Base-by-base conservation (phyloP, 495 filamentous ascomycete species). In the Bacidia rubella region DNA sequence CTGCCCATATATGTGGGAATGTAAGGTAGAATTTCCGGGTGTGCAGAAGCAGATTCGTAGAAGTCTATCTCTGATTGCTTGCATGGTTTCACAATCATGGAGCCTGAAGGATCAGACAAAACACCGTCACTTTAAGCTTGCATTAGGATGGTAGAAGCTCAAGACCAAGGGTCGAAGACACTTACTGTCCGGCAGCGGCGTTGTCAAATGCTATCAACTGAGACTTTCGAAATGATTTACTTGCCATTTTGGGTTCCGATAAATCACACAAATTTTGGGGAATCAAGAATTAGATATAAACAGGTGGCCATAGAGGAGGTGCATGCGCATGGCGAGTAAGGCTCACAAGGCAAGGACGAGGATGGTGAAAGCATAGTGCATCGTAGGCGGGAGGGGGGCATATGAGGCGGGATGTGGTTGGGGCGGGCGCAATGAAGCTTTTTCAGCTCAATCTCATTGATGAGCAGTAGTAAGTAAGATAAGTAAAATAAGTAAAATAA, bases 161-260 rank as follows among this genome's bases (percentile, higher is more conserved):
- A 27, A 39, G 11, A 45, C 11, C 32, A 32, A 7, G 29, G 15
- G 7, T 35, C 29, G 15, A 7, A 35, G 29, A 2, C 22, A 83
- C 90, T 77, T 75, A 96, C 90, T 98, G 92, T 70, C 92, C 92
- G 51, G 92, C 92, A 47, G 90, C 89, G 47, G 81, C 86, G 68
- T 88, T 76, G 61, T 84, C 80, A 63, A 85, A 94, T 9, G 80
- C 76, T 43, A 83, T 71, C 42, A 88, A 70, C 66, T 84, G 61
- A 66, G 72, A 61, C 61, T 67, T 59, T 20, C 52, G 58, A 19
- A 58, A 58, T n/a, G 60, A 58, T 21, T 54, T 57, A 20, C 57
- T 54, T 24, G 49, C 53, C 55, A 50, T 50, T 17, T 44, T 35
- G 29, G 5, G 29, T 35, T 7, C 15, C 15, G 29, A 35, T 35